Percentiles rank a stretch among this genome's conserved stretches.
These are phyloP conservation scores for Talaromyces rugulosus DNA, from an alignment of 2,329 filamentous ascomycete genomes.

Conservation along the genomic window DNA sequence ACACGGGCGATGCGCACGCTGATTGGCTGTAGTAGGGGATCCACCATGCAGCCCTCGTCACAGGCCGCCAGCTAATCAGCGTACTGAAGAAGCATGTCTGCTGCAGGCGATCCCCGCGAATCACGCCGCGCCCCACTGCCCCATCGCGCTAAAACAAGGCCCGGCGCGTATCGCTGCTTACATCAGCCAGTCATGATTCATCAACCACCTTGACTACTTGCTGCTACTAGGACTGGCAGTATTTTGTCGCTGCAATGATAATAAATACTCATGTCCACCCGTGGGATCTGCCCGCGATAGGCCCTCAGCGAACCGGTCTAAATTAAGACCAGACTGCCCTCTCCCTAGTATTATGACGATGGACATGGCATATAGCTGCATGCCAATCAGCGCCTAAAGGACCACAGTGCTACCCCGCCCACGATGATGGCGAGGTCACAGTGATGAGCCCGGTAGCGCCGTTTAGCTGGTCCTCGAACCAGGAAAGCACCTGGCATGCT, in stretches of 20 bases:
- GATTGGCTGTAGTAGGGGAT: slow-evolving; percentile 10
- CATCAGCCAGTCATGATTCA: not conserved
- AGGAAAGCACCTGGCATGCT: not conserved
- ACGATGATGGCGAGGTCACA: not conserved
- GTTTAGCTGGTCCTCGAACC: not conserved
- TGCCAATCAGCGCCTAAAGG: not conserved
- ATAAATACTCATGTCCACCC: not conserved
- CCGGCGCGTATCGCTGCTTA: slow-evolving; percentile 12
- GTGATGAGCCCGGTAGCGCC: not conserved
- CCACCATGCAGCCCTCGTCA: slow-evolving; percentile 12
- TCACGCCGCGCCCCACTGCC: slow-evolving; percentile 4
- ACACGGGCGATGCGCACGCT: not conserved
- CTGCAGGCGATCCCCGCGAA: slow-evolving; percentile 7
- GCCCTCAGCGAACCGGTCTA: not conserved
- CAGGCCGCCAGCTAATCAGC: slow-evolving; percentile 1
- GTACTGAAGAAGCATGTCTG: slow-evolving; percentile 11
- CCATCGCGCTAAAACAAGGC: slow-evolving; percentile 12
- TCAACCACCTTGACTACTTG: no score
- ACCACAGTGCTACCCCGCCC: not conserved
- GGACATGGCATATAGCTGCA: not conserved
- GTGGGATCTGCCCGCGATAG: not conserved
- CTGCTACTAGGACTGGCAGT: no score
- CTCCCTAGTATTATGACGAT: not conserved
- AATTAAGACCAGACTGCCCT: not conserved
- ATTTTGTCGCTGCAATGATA: not conserved